phyloP scores from a whole-genome alignment of 345 rosid species.

The Laguncularia racemosa region DNA sequence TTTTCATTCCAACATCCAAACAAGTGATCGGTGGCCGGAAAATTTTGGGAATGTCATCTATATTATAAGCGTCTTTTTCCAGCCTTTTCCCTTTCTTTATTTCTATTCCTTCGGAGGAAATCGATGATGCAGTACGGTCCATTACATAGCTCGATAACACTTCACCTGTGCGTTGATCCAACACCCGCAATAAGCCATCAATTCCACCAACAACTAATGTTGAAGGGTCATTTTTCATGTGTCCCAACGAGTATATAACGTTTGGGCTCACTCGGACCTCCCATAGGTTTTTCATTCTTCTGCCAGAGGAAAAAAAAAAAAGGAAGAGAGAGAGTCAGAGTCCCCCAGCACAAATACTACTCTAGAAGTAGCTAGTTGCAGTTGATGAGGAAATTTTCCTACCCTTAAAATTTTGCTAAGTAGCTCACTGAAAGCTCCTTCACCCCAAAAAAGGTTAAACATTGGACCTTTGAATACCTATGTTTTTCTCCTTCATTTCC shows the following conservation, averaged over 20 bases:
- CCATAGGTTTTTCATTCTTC: slow-evolving; percentile 77
- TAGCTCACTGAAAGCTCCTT: no score
- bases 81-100: slow-evolving; percentile 47
- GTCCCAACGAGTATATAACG: slow-evolving; percentile 64
- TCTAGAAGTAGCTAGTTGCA: no score
- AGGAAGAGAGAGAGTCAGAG: no score
- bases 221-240: slow-evolving; percentile 43
- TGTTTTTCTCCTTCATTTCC: no score
- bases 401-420: no score
- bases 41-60: slow-evolving; percentile 45
- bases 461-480: no score
- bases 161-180: slow-evolving; percentile 62
- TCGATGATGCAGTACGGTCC: slow-evolving; percentile 22
- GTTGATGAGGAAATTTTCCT: no score
- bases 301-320: slow-evolving; percentile 10
- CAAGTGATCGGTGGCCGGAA: slow-evolving; percentile 63
- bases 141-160: slow-evolving; percentile 41
- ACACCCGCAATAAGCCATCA: slow-evolving; percentile 69
- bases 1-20: slow-evolving; percentile 80
- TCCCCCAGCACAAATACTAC: no score
- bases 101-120: slow-evolving; percentile 21
- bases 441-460: no score
- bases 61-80: slow-evolving; percentile 16
- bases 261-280: slow-evolving; percentile 66
- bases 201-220: slow-evolving; percentile 72